phyloP scores from a whole-genome alignment of 805 yeast genomes.

The Candida sithepensis region DNA sequence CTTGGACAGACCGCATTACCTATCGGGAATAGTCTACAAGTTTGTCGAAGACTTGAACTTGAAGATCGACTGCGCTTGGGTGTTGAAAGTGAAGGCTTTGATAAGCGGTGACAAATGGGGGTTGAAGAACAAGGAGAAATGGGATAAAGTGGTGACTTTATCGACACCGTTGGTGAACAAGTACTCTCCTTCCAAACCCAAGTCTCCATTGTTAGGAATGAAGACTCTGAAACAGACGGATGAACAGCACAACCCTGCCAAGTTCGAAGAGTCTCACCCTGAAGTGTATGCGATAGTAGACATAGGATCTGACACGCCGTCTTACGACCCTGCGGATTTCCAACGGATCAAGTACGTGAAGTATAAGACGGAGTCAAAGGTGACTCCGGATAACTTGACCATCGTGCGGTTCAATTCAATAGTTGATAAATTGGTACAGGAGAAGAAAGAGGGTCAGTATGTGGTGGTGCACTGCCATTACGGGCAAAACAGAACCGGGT shows the following conservation, averaged over 20 bases:
- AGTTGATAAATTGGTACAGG: constrained; percentile 42
- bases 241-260: constrained; percentile 51
- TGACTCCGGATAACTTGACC: constrained; percentile 63
- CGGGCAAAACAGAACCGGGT: constrained; percentile 79
- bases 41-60: constrained; percentile 47
- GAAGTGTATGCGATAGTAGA: constrained; percentile 61
- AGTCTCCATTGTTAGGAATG: constrained; percentile 61
- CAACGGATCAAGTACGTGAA: constrained; percentile 55
- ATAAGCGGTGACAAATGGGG: constrained; percentile 76
- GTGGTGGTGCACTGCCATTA: constrained; percentile 77
- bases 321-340: constrained; percentile 62
- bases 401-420: constrained; percentile 53
- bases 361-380: constrained; percentile 74
- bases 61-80: constrained; percentile 69
- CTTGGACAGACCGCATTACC: constrained; percentile 58
- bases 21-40: constrained; percentile 57
- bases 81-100: constrained; percentile 56
- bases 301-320: constrained; percentile 67
- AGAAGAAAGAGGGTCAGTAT: constrained; percentile 29
- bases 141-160: constrained; percentile 55
- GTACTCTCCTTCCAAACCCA: constrained; percentile 23
- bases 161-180: constrained; percentile 39
- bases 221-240: constrained; percentile 71
- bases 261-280: constrained; percentile 47
- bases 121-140: constrained; percentile 67